phyloP scores from a whole-genome alignment of 257 asterid species.

The Verbena officinalis region DNA sequence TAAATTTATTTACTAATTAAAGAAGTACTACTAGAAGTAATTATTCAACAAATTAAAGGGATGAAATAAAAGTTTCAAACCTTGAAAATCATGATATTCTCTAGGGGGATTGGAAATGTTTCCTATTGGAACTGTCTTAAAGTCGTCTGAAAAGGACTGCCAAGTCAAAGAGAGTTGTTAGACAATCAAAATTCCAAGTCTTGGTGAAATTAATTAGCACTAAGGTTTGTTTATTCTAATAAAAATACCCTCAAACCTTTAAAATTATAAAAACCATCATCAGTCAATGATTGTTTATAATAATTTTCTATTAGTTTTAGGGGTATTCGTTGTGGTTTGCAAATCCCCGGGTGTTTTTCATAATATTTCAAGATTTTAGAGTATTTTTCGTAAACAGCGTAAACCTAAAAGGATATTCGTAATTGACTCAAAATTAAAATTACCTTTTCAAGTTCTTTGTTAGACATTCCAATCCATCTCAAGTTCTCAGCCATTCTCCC shows the following conservation, averaged over 20 bases:
- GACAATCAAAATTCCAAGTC: background rate
- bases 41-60: background rate
- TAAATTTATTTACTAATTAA: background rate
- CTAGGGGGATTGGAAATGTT: conserved; percentile 37
- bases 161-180: background rate
- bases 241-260: too few species aligned
- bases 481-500: conserved; percentile 68
- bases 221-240: too few species aligned
- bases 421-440: too few species aligned
- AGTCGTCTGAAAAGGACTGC: conserved; percentile 52
- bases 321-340: too few species aligned
- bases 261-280: too few species aligned
- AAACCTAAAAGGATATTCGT: too few species aligned
- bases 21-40: background rate
- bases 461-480: conserved; percentile 72
- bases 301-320: too few species aligned
- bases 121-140: conserved; percentile 49
- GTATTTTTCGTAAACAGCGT: too few species aligned
- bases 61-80: conserved; percentile 26
- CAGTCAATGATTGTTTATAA: too few species aligned
- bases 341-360: too few species aligned
- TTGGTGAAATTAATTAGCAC: background rate
- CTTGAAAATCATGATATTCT: conserved; percentile 49
- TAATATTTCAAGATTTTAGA: too few species aligned
- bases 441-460: conserved; percentile 58